A percentile compares a stretch with the other conserved stretches of the same genome.
Evolutionary conservation across 371 early-diverging fungal genomes (phyloP).

Genomic region (Encephalitozoon hellem): DNA sequence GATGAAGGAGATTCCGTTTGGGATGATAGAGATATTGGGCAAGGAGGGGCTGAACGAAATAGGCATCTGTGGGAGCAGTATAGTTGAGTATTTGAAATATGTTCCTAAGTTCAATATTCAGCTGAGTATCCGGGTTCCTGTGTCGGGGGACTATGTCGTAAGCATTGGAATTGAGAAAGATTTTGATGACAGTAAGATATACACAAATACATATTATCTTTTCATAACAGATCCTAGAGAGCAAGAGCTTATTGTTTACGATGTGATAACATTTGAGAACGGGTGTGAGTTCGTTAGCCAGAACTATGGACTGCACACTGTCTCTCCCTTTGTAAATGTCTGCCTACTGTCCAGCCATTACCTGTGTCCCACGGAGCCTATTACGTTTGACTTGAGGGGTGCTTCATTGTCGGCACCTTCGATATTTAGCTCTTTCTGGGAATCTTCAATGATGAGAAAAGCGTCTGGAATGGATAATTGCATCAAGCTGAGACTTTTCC

Average conservation of each 20-base stretch:
- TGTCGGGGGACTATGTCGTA: background rate
- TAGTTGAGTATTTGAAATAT: background rate
- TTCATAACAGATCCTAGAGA: background rate
- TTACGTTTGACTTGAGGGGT: background rate
- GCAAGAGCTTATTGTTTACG: background rate
- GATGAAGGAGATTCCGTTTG: constrained; percentile 8
- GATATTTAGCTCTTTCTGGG: background rate
- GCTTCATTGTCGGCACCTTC: background rate
- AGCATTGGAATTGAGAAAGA: background rate
- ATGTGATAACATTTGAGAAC: background rate
- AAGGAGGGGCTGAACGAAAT: background rate
- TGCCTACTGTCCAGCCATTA: background rate
- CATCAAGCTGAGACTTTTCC: background rate
- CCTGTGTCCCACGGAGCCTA: background rate
- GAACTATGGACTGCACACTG: background rate
- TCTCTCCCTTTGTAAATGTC: background rate
- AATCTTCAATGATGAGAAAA: background rate
- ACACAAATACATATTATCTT: background rate
- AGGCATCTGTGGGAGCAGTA: background rate
- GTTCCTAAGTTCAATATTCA: background rate
- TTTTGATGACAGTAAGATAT: background rate
- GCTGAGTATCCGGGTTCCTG: background rate
- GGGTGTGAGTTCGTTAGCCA: background rate
- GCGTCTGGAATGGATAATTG: background rate
- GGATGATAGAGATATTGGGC: background rate